These are phyloP conservation scores for Podospora sp. DNA, from an alignment of 495 filamentous ascomycete genomes.

Conservation along the genomic window DNA sequence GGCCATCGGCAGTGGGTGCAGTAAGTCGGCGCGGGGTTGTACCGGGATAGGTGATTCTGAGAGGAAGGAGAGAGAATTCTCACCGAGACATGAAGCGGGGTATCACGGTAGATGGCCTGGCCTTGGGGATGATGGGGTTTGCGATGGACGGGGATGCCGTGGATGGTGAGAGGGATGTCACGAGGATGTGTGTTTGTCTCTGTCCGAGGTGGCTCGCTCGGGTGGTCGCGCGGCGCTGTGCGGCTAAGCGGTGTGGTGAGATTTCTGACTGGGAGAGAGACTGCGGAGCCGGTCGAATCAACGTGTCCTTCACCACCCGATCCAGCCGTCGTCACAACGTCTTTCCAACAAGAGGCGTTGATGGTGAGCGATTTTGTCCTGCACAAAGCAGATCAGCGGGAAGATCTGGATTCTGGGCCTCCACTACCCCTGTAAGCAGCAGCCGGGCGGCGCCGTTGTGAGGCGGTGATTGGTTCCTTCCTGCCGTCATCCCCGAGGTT, in stretches of 20 bases:
- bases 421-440: neutral
- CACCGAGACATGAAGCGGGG: neutral
- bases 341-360: neutral
- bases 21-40: neutral
- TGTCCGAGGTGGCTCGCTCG: no score
- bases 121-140: neutral
- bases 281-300: neutral
- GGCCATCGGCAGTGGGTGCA: neutral
- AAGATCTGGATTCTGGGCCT: neutral
- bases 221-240: no score
- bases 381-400: neutral
- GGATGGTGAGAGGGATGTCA: neutral
- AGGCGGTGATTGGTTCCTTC: conserved; percentile 11
- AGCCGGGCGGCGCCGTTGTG: neutral
- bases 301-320: neutral
- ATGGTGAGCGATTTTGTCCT: neutral
- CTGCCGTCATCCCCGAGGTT: conserved; percentile 1
- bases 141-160: neutral
- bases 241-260: no score
- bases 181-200: neutral
- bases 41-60: neutral
- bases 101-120: neutral
- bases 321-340: neutral
- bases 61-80: neutral
- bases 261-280: neutral